These are phyloP conservation scores for Amesomyces nigricolor DNA, from an alignment of 2,329 filamentous ascomycete species.

Conservation along the genomic window DNA sequence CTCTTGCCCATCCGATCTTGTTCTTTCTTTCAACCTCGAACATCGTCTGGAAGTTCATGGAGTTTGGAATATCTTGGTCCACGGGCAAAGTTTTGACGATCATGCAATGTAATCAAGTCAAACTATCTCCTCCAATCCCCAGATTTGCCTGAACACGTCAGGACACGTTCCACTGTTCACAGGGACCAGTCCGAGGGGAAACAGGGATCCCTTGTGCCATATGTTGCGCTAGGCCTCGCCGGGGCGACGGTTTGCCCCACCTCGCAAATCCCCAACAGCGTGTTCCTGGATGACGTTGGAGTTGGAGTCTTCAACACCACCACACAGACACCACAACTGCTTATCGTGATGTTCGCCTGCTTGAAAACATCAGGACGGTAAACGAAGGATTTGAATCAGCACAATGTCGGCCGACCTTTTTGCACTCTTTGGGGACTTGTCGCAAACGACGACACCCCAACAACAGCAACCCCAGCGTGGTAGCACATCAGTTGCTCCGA, in stretches of 20 bases:
- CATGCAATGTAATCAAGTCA: too few relatives aligned
- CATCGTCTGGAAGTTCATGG: neutral
- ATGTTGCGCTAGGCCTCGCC: slow-evolving; percentile 1
- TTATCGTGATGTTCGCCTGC: neutral
- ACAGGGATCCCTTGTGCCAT: neutral
- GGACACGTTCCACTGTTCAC: neutral
- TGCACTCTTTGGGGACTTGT: slow-evolving; percentile 53
- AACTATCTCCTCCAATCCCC: too few relatives aligned
- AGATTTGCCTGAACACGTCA: neutral
- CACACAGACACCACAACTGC: too few relatives aligned
- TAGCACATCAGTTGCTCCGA: slow-evolving; percentile 1
- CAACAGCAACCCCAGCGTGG: slow-evolving; percentile 18
- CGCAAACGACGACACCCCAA: slow-evolving; percentile 32
- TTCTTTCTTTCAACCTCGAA: slow-evolving; percentile 2
- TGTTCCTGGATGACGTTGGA: neutral
- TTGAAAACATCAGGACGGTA: neutral
- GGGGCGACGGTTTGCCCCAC: slow-evolving; percentile 1
- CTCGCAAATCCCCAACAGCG: slow-evolving; percentile 1
- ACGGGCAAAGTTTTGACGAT: too few relatives aligned
- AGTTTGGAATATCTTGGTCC: neutral
- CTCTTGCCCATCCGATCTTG: slow-evolving; percentile 14
- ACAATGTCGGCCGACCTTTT: slow-evolving; percentile 62
- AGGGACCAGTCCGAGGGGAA: neutral
- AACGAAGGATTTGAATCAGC: neutral
- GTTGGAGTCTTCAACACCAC: neutral